Evolutionary conservation across 2,329 filamentous ascomycete genomes (phyloP).

Genomic region (Sporothrix protearum): DNA sequence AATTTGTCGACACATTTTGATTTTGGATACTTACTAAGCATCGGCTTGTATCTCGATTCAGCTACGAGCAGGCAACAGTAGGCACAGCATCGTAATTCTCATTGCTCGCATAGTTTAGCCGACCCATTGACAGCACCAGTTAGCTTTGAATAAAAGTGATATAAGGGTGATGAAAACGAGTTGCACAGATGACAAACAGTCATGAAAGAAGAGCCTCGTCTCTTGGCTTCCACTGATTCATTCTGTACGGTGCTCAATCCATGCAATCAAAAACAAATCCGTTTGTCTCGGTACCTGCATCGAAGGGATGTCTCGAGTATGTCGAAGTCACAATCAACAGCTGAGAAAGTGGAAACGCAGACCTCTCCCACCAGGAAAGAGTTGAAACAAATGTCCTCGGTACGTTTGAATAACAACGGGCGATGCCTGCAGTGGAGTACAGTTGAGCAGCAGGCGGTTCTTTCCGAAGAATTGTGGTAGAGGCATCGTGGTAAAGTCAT

Average conservation of each 20-base stretch:
- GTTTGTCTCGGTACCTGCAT: no score
- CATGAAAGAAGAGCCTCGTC: no score
- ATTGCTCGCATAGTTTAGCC: neutral
- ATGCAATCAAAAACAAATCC: no score
- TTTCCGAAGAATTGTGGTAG: neutral
- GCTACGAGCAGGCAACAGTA: neutral
- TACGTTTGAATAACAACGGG: neutral
- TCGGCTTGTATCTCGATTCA: neutral
- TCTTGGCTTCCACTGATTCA: no score
- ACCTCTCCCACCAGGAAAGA: no score
- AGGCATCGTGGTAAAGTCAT: no score
- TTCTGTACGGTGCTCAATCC: no score
- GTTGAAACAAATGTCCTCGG: neutral
- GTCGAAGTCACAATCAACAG: neutral
- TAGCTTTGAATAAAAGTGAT: neutral
- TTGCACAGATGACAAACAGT: neutral
- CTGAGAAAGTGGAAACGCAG: no score
- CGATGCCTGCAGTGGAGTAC: no score
- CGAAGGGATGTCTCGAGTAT: no score
- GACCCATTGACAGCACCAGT: neutral
- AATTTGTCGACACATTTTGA: neutral
- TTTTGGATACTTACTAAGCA: conserved; percentile 6
- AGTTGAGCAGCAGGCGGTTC: neutral
- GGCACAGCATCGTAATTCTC: neutral
- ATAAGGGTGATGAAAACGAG: neutral